phyloP scores from a whole-genome alignment of 2,329 filamentous ascomycete genomes.

The Plenodomus lindquistii region DNA sequence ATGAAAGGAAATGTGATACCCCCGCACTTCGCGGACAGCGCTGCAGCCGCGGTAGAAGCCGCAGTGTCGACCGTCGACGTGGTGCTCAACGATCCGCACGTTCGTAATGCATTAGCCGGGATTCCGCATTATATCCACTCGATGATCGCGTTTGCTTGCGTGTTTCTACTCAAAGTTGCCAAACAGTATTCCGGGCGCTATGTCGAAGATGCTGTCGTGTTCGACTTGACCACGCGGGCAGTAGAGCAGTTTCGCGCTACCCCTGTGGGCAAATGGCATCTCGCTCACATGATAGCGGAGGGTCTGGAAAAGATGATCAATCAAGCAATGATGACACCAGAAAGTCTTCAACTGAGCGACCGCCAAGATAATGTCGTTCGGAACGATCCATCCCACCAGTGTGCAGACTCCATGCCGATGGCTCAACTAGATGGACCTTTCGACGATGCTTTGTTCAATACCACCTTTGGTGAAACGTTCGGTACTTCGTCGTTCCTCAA shows the following conservation, averaged over 20 bases:
- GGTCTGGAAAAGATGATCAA: slow-evolving; percentile 50
- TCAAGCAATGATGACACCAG: background rate
- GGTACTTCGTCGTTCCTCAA: background rate
- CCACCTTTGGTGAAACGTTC: background rate
- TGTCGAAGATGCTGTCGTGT: slow-evolving; percentile 45
- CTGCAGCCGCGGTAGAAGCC: slow-evolving; percentile 53
- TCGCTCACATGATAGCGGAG: slow-evolving; percentile 53
- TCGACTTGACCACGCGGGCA: slow-evolving; percentile 44
- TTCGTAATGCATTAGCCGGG: slow-evolving; percentile 47
- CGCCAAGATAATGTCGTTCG: background rate
- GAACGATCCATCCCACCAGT: too few species aligned
- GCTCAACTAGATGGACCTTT: background rate
- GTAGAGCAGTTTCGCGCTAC: slow-evolving; percentile 49
- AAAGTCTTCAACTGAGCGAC: background rate
- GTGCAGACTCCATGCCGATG: background rate
- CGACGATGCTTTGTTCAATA: background rate
- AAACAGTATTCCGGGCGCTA: slow-evolving; percentile 48
- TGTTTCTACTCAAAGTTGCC: slow-evolving; percentile 56
- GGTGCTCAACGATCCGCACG: slow-evolving; percentile 49
- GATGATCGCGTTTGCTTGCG: slow-evolving; percentile 59
- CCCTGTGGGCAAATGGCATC: slow-evolving; percentile 51
- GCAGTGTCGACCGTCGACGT: slow-evolving; percentile 53
- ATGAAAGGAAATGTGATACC: slow-evolving; percentile 55
- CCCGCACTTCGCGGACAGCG: slow-evolving; percentile 51
- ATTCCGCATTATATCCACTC: slow-evolving; percentile 58